A percentile compares a stretch with the other conserved stretches of the same genome.
phyloP scores from a whole-genome alignment of 495 filamentous ascomycete species.

The Echria macrotheca region DNA sequence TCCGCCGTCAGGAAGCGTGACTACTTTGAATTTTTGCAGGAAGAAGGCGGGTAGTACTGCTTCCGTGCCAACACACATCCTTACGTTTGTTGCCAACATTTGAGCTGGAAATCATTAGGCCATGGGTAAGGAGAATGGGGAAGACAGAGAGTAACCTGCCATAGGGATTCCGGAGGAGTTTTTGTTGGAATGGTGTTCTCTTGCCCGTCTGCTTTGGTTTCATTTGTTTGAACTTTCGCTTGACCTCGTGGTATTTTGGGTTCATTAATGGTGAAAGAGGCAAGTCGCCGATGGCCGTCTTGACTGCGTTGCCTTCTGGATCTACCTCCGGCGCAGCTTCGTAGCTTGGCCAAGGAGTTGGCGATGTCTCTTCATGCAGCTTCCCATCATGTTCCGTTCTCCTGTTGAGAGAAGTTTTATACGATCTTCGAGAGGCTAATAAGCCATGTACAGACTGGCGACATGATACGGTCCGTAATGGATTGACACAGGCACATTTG shows the following conservation, averaged over 20 bases:
- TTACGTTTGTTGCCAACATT: conserved; percentile 61
- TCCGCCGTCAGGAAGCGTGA: conserved; percentile 54
- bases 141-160: conserved; percentile 35
- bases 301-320: conserved; percentile 29
- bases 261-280: conserved; percentile 52
- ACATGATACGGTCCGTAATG: too few relatives aligned
- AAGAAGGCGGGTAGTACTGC: conserved; percentile 56
- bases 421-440: too few relatives aligned
- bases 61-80: conserved; percentile 55
- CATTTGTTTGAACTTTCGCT: conserved; percentile 20
- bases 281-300: conserved; percentile 33
- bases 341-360: not conserved
- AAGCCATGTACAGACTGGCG: too few relatives aligned
- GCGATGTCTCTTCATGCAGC: too few relatives aligned
- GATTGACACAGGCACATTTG: too few relatives aligned
- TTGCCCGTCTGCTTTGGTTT: conserved; percentile 17
- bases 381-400: too few relatives aligned
- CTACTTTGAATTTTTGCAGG: conserved; percentile 55
- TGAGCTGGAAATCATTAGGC: conserved; percentile 20
- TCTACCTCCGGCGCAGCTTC: too few relatives aligned
- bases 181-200: conserved; percentile 50
- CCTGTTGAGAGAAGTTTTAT: too few relatives aligned
- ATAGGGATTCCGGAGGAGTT: conserved; percentile 53
- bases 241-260: conserved; percentile 35
- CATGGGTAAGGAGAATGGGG: conserved; percentile 14